Conservation (phyloP, 352 stramenopile species). For the Thalassiosira exigua region DNA sequence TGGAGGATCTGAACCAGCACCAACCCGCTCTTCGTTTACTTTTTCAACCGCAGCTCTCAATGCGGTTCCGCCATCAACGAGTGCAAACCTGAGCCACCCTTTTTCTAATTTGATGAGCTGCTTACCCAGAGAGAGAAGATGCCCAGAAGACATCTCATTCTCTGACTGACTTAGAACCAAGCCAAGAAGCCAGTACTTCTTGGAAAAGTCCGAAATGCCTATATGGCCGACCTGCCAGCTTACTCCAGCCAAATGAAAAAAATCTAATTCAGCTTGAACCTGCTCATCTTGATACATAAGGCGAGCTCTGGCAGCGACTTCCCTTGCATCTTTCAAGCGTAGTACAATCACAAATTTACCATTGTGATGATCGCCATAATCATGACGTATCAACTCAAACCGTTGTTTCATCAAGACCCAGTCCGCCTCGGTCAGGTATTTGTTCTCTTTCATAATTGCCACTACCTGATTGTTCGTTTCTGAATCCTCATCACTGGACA, state of each 20-base stretch:
- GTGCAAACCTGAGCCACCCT: neutral
- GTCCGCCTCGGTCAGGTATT: neutral
- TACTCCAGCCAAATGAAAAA: neutral
- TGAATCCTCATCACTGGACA: neutral
- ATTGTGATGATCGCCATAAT: conserved; percentile 1
- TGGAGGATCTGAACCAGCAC: neutral
- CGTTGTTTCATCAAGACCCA: neutral
- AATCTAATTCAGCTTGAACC: neutral
- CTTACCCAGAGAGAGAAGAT: neutral
- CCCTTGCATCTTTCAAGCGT: conserved; percentile 1
- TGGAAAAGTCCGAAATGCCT: conserved; percentile 11
- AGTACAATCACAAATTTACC: conserved; percentile 9
- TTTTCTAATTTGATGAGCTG: neutral
- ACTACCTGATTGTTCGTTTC: neutral
- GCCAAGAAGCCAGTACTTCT: conserved; percentile 3
- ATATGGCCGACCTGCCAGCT: conserved; percentile 4
- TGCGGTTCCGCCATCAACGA: conserved; percentile 15
- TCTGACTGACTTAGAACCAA: conserved; percentile 6
- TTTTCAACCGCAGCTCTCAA: neutral
- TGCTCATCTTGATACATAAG: conserved; percentile 3
- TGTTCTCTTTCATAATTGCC: neutral
- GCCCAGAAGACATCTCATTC: neutral
- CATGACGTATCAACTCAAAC: conserved; percentile 12
- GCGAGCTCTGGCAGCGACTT: neutral
- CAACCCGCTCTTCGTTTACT: neutral